Conservation (phyloP, 768 basidiomycete genomes). For the Fomitopsis pulvina region DNA sequence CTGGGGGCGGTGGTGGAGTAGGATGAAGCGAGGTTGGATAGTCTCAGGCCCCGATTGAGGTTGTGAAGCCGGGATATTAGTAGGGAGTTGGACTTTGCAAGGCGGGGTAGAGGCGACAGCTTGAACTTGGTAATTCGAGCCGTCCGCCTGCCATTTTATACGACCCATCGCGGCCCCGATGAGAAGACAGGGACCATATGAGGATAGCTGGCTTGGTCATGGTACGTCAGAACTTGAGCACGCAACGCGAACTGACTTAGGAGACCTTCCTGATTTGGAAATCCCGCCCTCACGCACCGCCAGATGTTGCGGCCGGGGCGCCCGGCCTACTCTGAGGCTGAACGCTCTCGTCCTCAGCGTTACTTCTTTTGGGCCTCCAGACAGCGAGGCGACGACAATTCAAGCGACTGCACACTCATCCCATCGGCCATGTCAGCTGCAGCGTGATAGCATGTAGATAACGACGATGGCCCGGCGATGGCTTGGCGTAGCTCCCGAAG, state of each 20-base stretch:
- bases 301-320: slow-evolving; percentile 3
- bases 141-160: background rate
- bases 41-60: background rate
- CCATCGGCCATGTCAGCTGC: no score
- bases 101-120: slow-evolving; percentile 7
- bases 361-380: no score
- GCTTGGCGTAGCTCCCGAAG: no score
- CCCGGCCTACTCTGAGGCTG: no score
- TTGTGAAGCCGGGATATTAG: background rate
- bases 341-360: no score
- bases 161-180: background rate
- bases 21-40: background rate
- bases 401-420: no score
- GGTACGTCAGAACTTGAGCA: background rate
- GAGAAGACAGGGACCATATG: background rate
- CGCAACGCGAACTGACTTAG: background rate
- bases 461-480: no score
- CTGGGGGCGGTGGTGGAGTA: background rate
- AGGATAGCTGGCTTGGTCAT: slow-evolving; percentile 1
- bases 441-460: no score
- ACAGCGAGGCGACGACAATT: no score
- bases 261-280: slow-evolving; percentile 3
- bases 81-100: background rate
- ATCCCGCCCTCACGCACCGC: slow-evolving; percentile 11
- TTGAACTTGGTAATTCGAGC: background rate